Conservation (phyloP, 75 land plant genomes). For the Chamaecyparis obtusa region DNA sequence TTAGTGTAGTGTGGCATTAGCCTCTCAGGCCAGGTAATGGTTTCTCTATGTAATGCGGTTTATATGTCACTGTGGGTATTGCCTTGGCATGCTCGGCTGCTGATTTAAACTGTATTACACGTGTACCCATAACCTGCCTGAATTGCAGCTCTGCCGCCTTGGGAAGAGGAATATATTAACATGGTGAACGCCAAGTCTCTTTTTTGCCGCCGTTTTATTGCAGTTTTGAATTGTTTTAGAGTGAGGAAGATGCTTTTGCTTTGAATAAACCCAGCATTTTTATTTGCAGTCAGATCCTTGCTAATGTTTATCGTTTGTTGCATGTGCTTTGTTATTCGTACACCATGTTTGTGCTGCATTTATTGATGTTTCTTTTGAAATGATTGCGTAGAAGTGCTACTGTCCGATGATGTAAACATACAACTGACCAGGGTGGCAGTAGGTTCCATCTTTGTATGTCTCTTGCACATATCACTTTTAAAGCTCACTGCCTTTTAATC, state of each 20-base stretch:
- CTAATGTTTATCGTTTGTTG: not conserved
- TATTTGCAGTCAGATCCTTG: too few species aligned
- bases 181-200: not conserved
- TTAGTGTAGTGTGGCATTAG: not conserved
- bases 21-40: not conserved
- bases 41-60: not conserved
- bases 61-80: not conserved
- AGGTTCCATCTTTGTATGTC: not conserved
- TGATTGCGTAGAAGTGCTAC: not conserved
- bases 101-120: not conserved
- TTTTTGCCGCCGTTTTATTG: not conserved
- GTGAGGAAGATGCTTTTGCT: too few species aligned
- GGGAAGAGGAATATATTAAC: not conserved
- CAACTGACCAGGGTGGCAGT: not conserved
- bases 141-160: not conserved
- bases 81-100: not conserved
- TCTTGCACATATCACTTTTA: not conserved
- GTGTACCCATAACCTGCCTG: not conserved
- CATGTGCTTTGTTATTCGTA: not conserved
- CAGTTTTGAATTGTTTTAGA: not conserved
- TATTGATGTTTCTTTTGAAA: too few species aligned
- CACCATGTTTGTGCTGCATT: not conserved
- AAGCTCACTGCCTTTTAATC: not conserved
- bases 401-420: slow-evolving; percentile 5
- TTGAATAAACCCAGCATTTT: too few species aligned